phyloP scores from a whole-genome alignment of 2,329 filamentous ascomycete species.

The Fusarium sp. region DNA sequence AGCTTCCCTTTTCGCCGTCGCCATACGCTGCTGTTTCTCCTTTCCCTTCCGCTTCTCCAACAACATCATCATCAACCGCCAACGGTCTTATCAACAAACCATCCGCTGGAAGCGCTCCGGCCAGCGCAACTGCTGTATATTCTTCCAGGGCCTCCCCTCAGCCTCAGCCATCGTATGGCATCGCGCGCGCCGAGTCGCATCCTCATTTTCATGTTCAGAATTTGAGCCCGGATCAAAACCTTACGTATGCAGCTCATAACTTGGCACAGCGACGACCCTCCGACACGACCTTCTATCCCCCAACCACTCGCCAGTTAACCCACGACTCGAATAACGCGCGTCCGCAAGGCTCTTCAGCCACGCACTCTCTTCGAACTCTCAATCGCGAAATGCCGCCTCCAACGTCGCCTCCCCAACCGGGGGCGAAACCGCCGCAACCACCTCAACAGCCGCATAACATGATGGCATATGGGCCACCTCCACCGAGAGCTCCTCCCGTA shows the following conservation, averaged over 20 bases:
- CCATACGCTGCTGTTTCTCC: conserved; percentile 52
- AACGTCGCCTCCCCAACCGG: conserved; percentile 61
- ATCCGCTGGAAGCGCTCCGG: conserved; percentile 31
- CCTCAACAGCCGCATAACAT: conserved; percentile 53
- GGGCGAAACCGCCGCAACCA: conserved; percentile 51
- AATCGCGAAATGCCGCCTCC: conserved; percentile 64
- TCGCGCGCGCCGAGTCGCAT: conserved; percentile 44
- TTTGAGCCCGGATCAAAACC: conserved; percentile 47
- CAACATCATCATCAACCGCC: conserved; percentile 28
- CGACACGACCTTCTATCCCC: conserved; percentile 61
- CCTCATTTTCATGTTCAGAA: conserved; percentile 38
- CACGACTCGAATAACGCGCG: conserved; percentile 58
- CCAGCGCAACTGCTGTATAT: conserved; percentile 31
- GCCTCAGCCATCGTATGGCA: conserved; percentile 30
- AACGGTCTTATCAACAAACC: conserved; percentile 29
- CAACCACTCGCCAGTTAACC: conserved; percentile 50
- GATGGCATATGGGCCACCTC: conserved; percentile 62
- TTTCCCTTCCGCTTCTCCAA: conserved; percentile 48
- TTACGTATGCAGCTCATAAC: conserved; percentile 54
- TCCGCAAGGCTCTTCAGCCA: conserved; percentile 62
- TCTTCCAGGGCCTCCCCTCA: conserved; percentile 22
- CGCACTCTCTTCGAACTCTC: conserved; percentile 56
- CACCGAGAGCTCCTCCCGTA: conserved; percentile 62
- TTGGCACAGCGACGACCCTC: conserved; percentile 56
- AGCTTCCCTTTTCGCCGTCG: conserved; percentile 54